phyloP scores from a whole-genome alignment of 495 filamentous ascomycete species.

The Aspergillus sparsus region DNA sequence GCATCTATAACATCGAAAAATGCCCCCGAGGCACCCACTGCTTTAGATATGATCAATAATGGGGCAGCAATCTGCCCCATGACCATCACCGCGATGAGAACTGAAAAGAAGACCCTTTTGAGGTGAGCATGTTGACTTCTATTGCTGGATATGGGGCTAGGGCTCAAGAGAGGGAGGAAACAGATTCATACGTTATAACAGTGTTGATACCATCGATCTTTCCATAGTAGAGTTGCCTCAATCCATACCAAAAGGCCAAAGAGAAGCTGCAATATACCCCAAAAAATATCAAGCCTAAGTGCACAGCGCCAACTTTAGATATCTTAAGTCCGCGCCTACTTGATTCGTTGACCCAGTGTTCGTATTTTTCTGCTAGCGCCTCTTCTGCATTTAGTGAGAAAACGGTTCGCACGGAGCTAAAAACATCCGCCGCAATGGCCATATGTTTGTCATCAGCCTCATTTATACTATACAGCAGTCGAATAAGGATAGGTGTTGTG shows the following conservation, averaged over 20 bases:
- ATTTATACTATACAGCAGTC: slow-evolving; percentile 28
- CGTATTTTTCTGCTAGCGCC: slow-evolving; percentile 40
- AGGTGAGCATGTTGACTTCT: neutral
- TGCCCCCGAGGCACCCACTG: slow-evolving; percentile 43
- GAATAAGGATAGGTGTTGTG: slow-evolving; percentile 48
- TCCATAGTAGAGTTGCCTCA: slow-evolving; percentile 38
- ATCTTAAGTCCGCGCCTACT: slow-evolving; percentile 50
- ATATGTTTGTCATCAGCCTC: slow-evolving; percentile 36
- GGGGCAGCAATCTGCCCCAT: slow-evolving; percentile 38
- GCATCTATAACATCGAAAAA: slow-evolving; percentile 53
- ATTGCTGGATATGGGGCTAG: no score
- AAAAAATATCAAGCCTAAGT: slow-evolving; percentile 40
- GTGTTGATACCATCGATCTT: slow-evolving; percentile 42
- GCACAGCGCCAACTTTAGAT: slow-evolving; percentile 29
- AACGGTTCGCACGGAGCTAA: slow-evolving; percentile 53
- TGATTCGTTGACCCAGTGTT: slow-evolving; percentile 57
- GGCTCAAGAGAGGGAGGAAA: no score
- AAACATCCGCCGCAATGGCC: slow-evolving; percentile 49
- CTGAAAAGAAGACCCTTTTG: slow-evolving; percentile 50
- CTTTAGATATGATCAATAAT: slow-evolving; percentile 50
- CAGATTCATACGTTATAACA: slow-evolving; percentile 43
- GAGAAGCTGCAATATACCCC: slow-evolving; percentile 49
- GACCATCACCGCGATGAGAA: slow-evolving; percentile 32
- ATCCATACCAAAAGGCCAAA: slow-evolving; percentile 55
- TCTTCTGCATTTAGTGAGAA: slow-evolving; percentile 53